Base-by-base conservation (phyloP, 352 stramenopile species). In the Thraustochytrium striatum region DNA sequence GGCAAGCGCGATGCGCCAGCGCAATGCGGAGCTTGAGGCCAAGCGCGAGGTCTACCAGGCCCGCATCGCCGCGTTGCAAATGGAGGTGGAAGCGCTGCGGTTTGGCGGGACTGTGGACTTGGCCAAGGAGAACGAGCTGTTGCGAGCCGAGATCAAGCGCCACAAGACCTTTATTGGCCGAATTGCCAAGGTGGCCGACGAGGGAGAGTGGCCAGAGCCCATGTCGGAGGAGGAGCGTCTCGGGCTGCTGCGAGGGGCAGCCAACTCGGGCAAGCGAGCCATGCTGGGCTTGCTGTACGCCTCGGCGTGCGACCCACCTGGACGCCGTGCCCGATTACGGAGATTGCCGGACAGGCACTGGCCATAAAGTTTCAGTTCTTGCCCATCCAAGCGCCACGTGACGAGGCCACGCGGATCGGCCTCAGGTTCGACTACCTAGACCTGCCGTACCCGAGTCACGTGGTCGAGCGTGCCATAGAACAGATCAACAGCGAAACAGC, bases 61-160 rank as follows among this genome's bases (percentile, higher is more conserved):
- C 30, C 65, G 65, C 44, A 75, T 75, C 30, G 65, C 44, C 11
- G 65, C 65, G 65, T 43, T 75, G 39, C 65, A 75, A 43, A 30
- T 61, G 41, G 41, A 75, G 39, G 32, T 75, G 16, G 39, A 38
- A 16, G 43, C 41, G 13, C 65, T 75, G n/a, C 28, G n/a, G 1
- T 19, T 61, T 38, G 39, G 19, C 0, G 50, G 43, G 5, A 44
- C 16, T 7, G 30, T 50, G 11, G 65, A 75, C 30, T 68, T 75
- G 3, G 65, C 39, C 2, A 30, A 38, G 19, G 65, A 75, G 50
- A 75, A 75, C 50, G 44, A 72, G 19, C n/a, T 75, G 11, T 43
- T 75, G 1, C 43, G 65, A 21, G 65, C 65, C 28, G 65, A 75
- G 65, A 75, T 75, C 65, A 61, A 25, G 8, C 65, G 61, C 21